Percentiles rank a stretch among this genome's conserved stretches.
Evolutionary conservation across 306 rosid species (phyloP).

Genomic region (Corylus heterophylla): DNA sequence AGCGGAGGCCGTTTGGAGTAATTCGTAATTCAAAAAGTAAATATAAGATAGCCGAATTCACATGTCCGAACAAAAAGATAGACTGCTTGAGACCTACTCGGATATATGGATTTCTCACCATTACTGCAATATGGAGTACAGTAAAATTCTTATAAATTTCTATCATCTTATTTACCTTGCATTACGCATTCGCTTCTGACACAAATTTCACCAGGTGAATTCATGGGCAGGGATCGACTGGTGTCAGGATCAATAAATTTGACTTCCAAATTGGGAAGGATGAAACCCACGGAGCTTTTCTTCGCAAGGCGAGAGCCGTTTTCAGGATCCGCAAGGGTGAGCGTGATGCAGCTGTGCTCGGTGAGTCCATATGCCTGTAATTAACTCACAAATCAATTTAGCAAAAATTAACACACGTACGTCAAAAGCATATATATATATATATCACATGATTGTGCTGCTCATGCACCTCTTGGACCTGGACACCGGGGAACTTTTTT

Average conservation of each 20-base stretch:
- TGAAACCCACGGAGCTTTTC: conserved; percentile 75
- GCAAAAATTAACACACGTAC: not conserved
- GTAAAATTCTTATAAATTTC: too few species aligned
- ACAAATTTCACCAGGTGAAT: conserved; percentile 81
- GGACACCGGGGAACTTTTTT: conserved; percentile 74
- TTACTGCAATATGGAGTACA: too few species aligned
- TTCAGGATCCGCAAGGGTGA: conserved; percentile 50
- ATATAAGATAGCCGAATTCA: too few species aligned
- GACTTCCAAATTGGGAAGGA: conserved; percentile 84
- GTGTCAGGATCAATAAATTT: conserved; percentile 84
- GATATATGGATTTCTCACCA: too few species aligned
- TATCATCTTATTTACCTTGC: conserved; percentile 53
- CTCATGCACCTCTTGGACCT: conserved; percentile 72
- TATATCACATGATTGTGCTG: too few species aligned
- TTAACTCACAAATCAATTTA: conserved; percentile 1
- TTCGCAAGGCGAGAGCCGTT: conserved; percentile 36
- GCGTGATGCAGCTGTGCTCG: conserved; percentile 95
- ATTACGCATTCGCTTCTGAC: conserved; percentile 88
- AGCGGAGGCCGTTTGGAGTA: too few species aligned
- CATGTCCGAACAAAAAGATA: too few species aligned
- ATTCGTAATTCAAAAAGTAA: too few species aligned
- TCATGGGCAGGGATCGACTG: conserved; percentile 69
- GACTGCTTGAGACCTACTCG: too few species aligned
- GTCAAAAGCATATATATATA: not conserved
- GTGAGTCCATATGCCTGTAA: conserved; percentile 89